Evolutionary conservation across 2,329 filamentous ascomycete genomes (phyloP).

Genomic region (Aspergillus texensis): DNA sequence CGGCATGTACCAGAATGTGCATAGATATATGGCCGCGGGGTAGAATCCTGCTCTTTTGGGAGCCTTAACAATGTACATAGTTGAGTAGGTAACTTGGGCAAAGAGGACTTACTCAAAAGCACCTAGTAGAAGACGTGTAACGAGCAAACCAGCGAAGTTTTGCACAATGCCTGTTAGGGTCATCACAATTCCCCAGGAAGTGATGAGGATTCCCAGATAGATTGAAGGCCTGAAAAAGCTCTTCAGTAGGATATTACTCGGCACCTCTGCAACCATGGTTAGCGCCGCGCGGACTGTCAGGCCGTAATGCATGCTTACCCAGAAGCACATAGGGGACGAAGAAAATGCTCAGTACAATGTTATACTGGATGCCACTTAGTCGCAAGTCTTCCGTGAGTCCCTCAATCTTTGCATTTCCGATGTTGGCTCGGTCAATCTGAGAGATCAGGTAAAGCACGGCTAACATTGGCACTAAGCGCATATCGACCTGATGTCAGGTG

Average conservation of each 20-base stretch:
- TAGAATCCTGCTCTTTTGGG: slow-evolving; percentile 38
- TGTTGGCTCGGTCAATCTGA: slow-evolving; percentile 33
- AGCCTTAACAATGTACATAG: background rate
- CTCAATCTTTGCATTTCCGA: slow-evolving; percentile 34
- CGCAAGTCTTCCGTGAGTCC: slow-evolving; percentile 22
- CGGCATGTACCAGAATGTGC: slow-evolving; percentile 38
- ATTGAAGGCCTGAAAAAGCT: slow-evolving; percentile 28
- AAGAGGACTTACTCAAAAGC: slow-evolving; percentile 33
- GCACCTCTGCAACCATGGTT: slow-evolving; percentile 15
- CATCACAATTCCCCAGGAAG: slow-evolving; percentile 51
- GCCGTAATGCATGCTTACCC: background rate
- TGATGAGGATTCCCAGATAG: slow-evolving; percentile 29
- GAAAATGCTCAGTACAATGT: slow-evolving; percentile 19
- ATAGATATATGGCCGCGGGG: slow-evolving; percentile 29
- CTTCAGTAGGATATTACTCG: slow-evolving; percentile 25
- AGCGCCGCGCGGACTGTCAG: background rate
- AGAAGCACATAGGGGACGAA: slow-evolving; percentile 15
- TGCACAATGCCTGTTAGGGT: slow-evolving; percentile 53
- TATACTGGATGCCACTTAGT: slow-evolving; percentile 27
- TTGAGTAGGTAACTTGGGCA: no score
- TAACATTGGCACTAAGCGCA: slow-evolving; percentile 22
- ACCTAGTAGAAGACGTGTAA: slow-evolving; percentile 50
- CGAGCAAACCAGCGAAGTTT: slow-evolving; percentile 49
- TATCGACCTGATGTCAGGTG: slow-evolving; percentile 13
- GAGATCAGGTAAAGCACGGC: slow-evolving; percentile 26